Base-by-base conservation (phyloP, 2,329 filamentous ascomycete species). In the Sarocladium kiliense region DNA sequence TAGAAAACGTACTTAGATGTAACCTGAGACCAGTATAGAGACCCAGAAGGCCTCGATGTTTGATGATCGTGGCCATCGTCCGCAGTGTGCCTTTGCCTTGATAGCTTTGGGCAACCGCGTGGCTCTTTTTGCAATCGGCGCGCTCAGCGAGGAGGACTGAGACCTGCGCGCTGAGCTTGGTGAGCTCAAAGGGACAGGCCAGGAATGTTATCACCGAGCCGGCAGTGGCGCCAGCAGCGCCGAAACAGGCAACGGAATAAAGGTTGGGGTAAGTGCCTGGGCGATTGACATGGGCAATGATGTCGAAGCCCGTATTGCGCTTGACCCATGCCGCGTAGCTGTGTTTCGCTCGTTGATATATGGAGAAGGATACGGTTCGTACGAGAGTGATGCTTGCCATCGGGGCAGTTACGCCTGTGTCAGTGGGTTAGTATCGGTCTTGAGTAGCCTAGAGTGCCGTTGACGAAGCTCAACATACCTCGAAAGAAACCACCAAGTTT, bases 111-210 rank as follows among this genome's bases (percentile, higher is more conserved):
- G 84, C 84, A 53, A 86, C 78, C 12, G 77, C 78, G 60, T 80
- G 84, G 62, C 77, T 81, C 60, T 80, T 76, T 50, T 70, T 65
- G 53, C 60, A 66, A 18, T 61, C 61, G 14, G 68, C 68, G 6
- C 71, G 66, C 56, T 73, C 68, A 18, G 87, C 86, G 74, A 92
- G 82, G 57, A 93, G 75, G 11, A 91, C 87, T 1, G 90, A 91
- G 19, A 94, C 87, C 68, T 95, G 90, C 16, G 90, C 89, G 68
- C 88, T 92, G 57, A 94, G 78, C 70, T 95, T 95, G n/a, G 89
- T 92, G 68, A 95, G 79, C 70, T 95, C 90, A 66, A 95, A 95
- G 1, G 90, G 90, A 65, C 90, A 95, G 61, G 90, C 89, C 62
- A 94, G 82, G 53, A 88, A 77, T 9, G 90, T 92, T 55, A 94